Base-by-base conservation (phyloP, 164 flowering plant species). In the Kalanchoe fedtschenkoi region DNA sequence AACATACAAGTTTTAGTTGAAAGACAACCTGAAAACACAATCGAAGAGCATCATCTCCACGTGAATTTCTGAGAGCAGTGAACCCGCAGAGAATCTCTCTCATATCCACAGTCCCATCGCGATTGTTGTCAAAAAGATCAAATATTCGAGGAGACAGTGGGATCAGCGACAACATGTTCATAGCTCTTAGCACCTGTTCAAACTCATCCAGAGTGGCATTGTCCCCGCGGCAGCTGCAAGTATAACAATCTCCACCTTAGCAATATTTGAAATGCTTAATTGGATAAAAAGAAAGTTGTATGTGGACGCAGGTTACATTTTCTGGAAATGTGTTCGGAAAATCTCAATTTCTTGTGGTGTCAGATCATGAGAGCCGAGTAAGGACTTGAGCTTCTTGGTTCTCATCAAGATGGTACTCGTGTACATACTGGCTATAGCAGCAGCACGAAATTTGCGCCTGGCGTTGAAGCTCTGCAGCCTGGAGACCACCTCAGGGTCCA, bases 21-120 rank as follows among this genome's bases (percentile, higher is more conserved):
- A 44, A 19, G 13, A n/a, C 1, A 42, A 87, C 93, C 85, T 80
- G 84, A 74, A 85, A 85, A 71, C 95, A 87, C 22, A 83, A 76
- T 1, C 75, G 81, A 15, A 87, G 83, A 63, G 90, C 95, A 70
- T 85, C 86, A 35, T 85, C 86, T 56, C 95, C 90, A 61, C 68
- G 75, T 1, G 87, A 87, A 26, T 79, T 85, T 62, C 73, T 74
- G 66, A 87, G 84, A 74, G 79, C 77, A 6, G 88, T 80, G 66
- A 87, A 83, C 9, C 95, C 90, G 35, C 88, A 84, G 1, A 85
- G 69, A 30, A 87, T 80, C 70, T 83, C 90, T 68, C 86, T 73
- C 87, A 87, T 81, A 60, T 83, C 95, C 10, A 87, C 83, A 5
- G 87, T 85, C 30, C 90, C 88, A 71, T 85, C 95, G 3, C 87